phyloP scores from a whole-genome alignment of 495 filamentous ascomycete genomes.

The Tuber calosporum region DNA sequence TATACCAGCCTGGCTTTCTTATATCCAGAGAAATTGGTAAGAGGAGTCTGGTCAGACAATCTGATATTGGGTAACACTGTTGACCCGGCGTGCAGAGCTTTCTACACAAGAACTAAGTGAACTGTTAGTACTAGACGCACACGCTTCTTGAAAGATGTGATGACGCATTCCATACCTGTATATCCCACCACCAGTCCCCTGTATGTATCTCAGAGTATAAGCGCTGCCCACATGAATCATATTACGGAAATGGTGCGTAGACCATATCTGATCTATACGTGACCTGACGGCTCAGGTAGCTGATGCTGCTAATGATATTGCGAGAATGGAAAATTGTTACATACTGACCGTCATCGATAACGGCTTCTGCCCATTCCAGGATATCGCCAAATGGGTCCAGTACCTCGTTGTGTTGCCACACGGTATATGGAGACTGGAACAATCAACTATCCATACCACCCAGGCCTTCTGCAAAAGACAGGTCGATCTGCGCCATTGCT shows the following conservation, averaged over 20 bases:
- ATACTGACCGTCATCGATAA: no score
- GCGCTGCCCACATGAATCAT: no score
- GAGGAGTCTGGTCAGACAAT: no score
- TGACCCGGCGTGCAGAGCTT: not conserved
- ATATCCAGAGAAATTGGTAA: not conserved
- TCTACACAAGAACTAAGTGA: not conserved
- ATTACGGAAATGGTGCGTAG: no score
- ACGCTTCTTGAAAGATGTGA: no score
- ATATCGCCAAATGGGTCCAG: not conserved
- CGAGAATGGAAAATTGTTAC: not conserved
- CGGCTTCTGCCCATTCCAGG: no score
- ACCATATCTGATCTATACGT: no score
- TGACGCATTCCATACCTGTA: not conserved
- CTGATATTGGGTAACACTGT: slow-evolving; percentile 17
- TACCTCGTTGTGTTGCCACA: not conserved
- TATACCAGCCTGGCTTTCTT: no score
- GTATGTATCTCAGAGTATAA: not conserved
- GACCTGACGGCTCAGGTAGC: not conserved
- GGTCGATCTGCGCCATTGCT: no score
- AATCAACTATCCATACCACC: not conserved
- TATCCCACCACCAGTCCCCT: slow-evolving; percentile 15
- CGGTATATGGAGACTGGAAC: slow-evolving; percentile 3
- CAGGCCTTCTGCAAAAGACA: not conserved
- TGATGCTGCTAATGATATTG: not conserved
- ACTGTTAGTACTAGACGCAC: no score